These are phyloP conservation scores for Mycena floridula DNA, from an alignment of 768 basidiomycete genomes.

Conservation along the genomic window DNA sequence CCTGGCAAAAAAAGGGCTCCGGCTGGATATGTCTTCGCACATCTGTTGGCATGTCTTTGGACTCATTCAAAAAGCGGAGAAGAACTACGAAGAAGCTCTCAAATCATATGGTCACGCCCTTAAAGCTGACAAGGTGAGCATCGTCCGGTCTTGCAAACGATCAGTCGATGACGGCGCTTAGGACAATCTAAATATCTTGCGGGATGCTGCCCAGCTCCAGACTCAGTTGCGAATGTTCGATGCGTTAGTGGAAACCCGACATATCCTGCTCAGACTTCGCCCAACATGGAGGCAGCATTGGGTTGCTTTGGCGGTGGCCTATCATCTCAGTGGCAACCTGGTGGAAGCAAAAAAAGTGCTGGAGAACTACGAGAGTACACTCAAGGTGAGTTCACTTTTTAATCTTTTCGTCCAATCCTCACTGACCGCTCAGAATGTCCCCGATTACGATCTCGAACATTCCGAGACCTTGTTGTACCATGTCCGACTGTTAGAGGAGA, in stretches of 20 bases:
- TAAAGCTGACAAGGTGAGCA: conserved; percentile 77
- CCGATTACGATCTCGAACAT: conserved; percentile 74
- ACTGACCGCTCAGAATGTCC: conserved; percentile 52
- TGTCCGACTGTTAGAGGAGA: conserved; percentile 64
- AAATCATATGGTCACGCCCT: conserved; percentile 90
- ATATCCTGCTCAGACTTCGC: conserved; percentile 71
- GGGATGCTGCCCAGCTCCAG: conserved; percentile 85
- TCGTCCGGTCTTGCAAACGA: not conserved
- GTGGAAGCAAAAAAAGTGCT: conserved; percentile 66
- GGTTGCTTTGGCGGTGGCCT: conserved; percentile 84
- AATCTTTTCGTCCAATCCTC: conserved; percentile 2
- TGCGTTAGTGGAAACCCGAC: conserved; percentile 73
- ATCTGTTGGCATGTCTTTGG: conserved; percentile 99
- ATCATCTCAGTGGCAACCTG: conserved; percentile 75
- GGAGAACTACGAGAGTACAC: conserved; percentile 60
- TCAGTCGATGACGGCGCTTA: conserved; percentile 25
- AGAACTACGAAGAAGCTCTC: conserved; percentile 90
- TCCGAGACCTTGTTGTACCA: conserved; percentile 82
- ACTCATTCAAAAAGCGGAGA: conserved; percentile 89
- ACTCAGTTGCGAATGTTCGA: conserved; percentile 82
- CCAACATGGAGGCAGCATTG: conserved; percentile 85
- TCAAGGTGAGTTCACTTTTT: conserved; percentile 49
- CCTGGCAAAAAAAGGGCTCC: conserved; percentile 78
- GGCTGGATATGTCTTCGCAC: conserved; percentile 78
- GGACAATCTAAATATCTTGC: conserved; percentile 93